Percentiles rank a stretch among this genome's conserved stretches.
Conservation (phyloP, 192 early-diverging fungal genomes). For the Glomus cerebriforme region DNA sequence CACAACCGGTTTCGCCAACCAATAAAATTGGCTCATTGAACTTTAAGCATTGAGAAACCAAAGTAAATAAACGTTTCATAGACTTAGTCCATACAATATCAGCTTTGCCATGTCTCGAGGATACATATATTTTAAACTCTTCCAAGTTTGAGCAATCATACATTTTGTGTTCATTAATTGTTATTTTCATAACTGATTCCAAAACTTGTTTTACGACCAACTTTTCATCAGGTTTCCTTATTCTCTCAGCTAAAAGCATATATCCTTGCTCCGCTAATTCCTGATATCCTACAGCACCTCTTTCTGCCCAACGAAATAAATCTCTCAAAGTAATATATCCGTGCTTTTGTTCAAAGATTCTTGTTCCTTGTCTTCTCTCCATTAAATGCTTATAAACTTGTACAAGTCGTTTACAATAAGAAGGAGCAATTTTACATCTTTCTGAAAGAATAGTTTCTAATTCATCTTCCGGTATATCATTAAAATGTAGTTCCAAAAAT, state of each 20-base stretch:
- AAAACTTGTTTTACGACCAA: slow-evolving; percentile 77
- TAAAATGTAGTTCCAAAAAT: slow-evolving; percentile 96
- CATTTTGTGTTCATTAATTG: slow-evolving; percentile 58
- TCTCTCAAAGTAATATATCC: slow-evolving; percentile 97
- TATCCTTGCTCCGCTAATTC: slow-evolving; percentile 93
- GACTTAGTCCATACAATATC: slow-evolving; percentile 92
- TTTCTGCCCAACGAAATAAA: slow-evolving; percentile 95
- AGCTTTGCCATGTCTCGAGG: slow-evolving; percentile 11
- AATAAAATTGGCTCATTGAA: slow-evolving; percentile 91
- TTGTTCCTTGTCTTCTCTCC: slow-evolving; percentile 68
- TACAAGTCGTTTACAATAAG: slow-evolving; percentile 83
- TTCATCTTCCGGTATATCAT: slow-evolving; percentile 93
- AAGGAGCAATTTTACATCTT: slow-evolving; percentile 85
- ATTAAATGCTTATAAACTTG: slow-evolving; percentile 83
- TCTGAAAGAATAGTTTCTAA: slow-evolving; percentile 86
- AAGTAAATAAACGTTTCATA: slow-evolving; percentile 86
- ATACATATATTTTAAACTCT: slow-evolving; percentile 51
- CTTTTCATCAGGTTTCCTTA: slow-evolving; percentile 81
- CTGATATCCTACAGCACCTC: slow-evolving; percentile 73
- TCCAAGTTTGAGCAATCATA: slow-evolving; percentile 60
- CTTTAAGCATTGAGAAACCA: slow-evolving; percentile 78
- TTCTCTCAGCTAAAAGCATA: slow-evolving; percentile 93
- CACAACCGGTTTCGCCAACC: slow-evolving; percentile 98
- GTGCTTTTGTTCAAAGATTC: slow-evolving; percentile 94
- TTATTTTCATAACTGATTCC: slow-evolving; percentile 78